Evolutionary conservation across 2,329 filamentous ascomycete genomes (phyloP), one percentile per base, ranked within the genome.

Genomic region (Ceratocystis cubensis): DNA sequence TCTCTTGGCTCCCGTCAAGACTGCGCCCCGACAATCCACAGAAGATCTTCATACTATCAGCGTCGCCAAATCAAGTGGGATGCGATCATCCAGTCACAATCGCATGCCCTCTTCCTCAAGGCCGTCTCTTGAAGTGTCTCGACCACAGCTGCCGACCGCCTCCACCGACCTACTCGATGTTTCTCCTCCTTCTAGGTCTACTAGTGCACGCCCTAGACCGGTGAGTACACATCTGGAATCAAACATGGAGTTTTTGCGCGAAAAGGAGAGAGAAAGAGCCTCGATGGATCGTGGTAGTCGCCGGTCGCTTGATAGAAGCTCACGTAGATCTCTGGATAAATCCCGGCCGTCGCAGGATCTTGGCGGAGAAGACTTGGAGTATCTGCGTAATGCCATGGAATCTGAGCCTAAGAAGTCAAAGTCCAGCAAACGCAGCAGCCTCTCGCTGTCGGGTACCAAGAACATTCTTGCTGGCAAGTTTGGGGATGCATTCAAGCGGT

Each of bases 401-500:
- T 76, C 79, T 1, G 84, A 84, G 63, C 77, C 79, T 59, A 82
- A 85, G 72, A 81, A 78, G 70, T 77, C 79, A 28, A 87, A 84
- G 71, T 83, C 87, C 70, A 77, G 78, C 61, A 96, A 96, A 74
- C 83, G 89, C 10, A 81, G 86, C 0, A 94, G 89, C 74, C 76
- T 96, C 1, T 81, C 88, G 65, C 76, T 90, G 20, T 85, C 88
- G 5, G 85, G 85, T 48, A 88, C 88, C 30, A 96, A 94, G 75
- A 89, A 85, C 67, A 84, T 96, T 46, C 79, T 96, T n/a, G 87
- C 86, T 4, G 89, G 91, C 28, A 91, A 88, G 71, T 96, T 97
- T 74, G 91, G 92, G 0, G 92, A 96, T 72, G 92, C 93, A 2
- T 96, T 97, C 77, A 91, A 93, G 72, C 84, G 88, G 5, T 97